Base-by-base conservation (phyloP, 2,329 filamentous ascomycete species). In the Penicillium sp. region DNA sequence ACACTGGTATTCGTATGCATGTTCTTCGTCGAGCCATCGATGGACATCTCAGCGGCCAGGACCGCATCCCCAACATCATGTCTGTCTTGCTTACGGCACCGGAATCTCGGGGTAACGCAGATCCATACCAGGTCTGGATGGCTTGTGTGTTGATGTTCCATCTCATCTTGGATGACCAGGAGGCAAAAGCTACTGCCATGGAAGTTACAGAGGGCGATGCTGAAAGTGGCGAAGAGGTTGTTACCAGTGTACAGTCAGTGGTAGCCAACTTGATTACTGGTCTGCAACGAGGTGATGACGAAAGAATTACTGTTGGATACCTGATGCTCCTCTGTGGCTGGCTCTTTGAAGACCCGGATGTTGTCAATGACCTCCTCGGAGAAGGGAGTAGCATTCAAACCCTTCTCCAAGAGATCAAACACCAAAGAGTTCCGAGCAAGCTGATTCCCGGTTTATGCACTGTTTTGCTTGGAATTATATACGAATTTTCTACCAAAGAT, bases 401-500 rank as follows among this genome's bases (percentile, higher is more conserved):
- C 42, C 78, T 96, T 29, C 84, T 94, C 13, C 88, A 94, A 63
- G 83, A 85, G 26, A 85, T 89, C 38, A 86, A 86, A 58, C 83
- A 86, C 54, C 75, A 80, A 60, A 65, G 77, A 65, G 73, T 80
- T 26, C 84, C 84, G 12, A 85, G 85, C 53, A 77, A 83, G 18
- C 76, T 95, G 29, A 80, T 93, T 13, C 88, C 90, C 59, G 94
- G 94, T 2, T 79, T 99, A 12, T 90, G 88, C 68, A 88, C 91
- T 15, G 85, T 91, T 68, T 76, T 99, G 0, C 79, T 97, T 1
- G 94, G 93, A 9, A 86, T 95, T 18, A 81, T 94, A 4, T 99
- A 97, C 69, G 94, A 99, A 66, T 99, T 97, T 66, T 97, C 93
- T 9, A 96, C 93, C 0, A 96, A 95, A 68, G 94, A 99, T 72